Percentiles rank a stretch among this genome's conserved stretches.
phyloP scores from a whole-genome alignment of 2,329 filamentous ascomycete species.

The Geosmithia flava region DNA sequence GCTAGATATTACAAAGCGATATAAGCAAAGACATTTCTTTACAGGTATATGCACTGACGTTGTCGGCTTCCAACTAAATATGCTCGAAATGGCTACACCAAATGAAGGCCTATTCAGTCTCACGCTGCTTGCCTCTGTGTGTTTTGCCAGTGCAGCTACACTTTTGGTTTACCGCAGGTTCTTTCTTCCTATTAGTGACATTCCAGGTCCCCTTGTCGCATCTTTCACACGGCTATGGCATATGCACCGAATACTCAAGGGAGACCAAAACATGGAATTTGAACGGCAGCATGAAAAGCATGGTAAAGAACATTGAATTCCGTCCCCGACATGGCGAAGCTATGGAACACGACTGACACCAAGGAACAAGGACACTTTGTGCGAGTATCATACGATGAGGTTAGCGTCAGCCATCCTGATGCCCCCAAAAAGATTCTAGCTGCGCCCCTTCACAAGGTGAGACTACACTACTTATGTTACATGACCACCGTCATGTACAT shows the following conservation, averaged over 20 bases:
- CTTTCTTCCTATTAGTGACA: background rate
- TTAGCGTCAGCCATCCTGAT: constrained; percentile 23
- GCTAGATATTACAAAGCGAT: no score
- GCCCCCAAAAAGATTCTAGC: constrained; percentile 3
- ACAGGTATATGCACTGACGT: no score
- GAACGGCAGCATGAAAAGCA: constrained; percentile 1
- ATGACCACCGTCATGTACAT: no score
- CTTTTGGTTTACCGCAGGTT: background rate
- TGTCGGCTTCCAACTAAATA: no score
- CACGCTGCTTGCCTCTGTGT: no score
- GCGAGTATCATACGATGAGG: constrained; percentile 28
- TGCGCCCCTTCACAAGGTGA: constrained; percentile 3
- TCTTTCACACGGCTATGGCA: constrained; percentile 2
- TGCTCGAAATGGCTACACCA: no score
- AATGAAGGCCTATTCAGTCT: no score
- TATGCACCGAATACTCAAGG: background rate
- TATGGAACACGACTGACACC: background rate
- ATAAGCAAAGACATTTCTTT: no score
- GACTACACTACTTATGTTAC: no score
- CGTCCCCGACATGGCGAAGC: background rate
- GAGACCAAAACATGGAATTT: constrained; percentile 1
- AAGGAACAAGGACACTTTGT: constrained; percentile 22
- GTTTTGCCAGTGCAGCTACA: no score
- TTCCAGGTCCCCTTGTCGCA: constrained; percentile 1
- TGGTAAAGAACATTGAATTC: background rate